Evolutionary conservation across 1,284 basidiomycete genomes (phyloP).

Genomic region (Hemileia vastatrix): DNA sequence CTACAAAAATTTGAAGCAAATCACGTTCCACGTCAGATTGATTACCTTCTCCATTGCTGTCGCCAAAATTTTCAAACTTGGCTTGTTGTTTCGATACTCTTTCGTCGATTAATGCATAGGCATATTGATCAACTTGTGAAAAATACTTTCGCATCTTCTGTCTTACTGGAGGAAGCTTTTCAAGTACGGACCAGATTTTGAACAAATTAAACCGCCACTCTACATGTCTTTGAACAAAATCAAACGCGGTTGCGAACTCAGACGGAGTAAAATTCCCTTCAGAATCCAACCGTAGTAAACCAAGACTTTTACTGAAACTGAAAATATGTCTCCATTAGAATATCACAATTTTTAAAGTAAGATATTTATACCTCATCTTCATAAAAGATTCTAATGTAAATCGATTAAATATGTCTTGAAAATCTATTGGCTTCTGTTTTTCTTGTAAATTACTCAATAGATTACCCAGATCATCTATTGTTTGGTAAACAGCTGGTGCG

Average conservation of each 20-base stretch:
- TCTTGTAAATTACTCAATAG: not conserved
- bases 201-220: slow-evolving; percentile 14
- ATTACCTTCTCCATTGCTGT: not conserved
- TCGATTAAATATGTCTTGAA: slow-evolving; percentile 9
- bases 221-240: slow-evolving; percentile 23
- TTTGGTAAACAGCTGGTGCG: slow-evolving; percentile 6
- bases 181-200: not conserved
- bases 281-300: no score
- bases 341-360: not conserved
- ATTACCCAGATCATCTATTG: not conserved
- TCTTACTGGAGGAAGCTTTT: not conserved
- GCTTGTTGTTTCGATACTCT: slow-evolving; percentile 4
- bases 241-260: slow-evolving; percentile 19
- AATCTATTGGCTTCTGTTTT: not conserved
- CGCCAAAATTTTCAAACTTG: not conserved
- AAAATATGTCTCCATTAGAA: no score
- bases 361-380: slow-evolving; percentile 10
- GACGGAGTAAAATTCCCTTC: not conserved
- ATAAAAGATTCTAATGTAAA: slow-evolving; percentile 17
- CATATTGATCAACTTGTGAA: slow-evolving; percentile 7
- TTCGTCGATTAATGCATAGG: slow-evolving; percentile 10
- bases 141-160: no score
- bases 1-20: no score
- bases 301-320: not conserved
- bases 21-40: no score